These are phyloP conservation scores for Tylopilus subfusipes DNA, from an alignment of 768 basidiomycete species.

Conservation along the genomic window DNA sequence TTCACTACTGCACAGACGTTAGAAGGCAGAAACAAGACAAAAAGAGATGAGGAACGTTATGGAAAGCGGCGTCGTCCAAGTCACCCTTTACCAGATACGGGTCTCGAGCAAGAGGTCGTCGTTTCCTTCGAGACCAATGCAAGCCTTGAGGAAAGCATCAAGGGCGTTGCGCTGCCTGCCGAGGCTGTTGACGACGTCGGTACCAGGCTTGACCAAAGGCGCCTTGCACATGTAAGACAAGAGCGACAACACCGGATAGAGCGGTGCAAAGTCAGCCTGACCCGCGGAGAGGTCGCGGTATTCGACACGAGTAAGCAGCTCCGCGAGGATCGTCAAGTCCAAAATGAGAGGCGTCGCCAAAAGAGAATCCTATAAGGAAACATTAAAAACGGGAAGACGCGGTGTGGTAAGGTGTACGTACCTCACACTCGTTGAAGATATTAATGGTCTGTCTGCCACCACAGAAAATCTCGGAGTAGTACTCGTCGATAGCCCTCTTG, in stretches of 20 bases:
- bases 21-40: background rate
- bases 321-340: slow-evolving; percentile 88
- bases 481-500: slow-evolving; percentile 99
- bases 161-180: slow-evolving; percentile 94
- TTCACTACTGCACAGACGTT: background rate
- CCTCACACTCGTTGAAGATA: slow-evolving; percentile 98
- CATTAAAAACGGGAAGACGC: background rate
- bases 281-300: slow-evolving; percentile 60
- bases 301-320: slow-evolving; percentile 88
- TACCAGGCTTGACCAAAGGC: slow-evolving; percentile 91
- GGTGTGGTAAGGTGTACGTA: slow-evolving; percentile 26
- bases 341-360: slow-evolving; percentile 95
- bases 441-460: slow-evolving; percentile 93
- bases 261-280: slow-evolving; percentile 66
- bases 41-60: background rate
- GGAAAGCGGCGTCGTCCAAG: background rate
- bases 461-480: slow-evolving; percentile 97
- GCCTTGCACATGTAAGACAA: slow-evolving; percentile 98
- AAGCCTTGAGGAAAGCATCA: slow-evolving; percentile 92
- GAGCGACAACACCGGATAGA: slow-evolving; percentile 90
- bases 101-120: slow-evolving; percentile 84
- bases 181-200: slow-evolving; percentile 92
- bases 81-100: slow-evolving; percentile 71
- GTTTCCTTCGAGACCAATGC: slow-evolving; percentile 79
- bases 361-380: slow-evolving; percentile 69